A percentile compares a stretch with the other conserved stretches of the same genome.
Evolutionary conservation across 768 basidiomycete genomes (phyloP).

Genomic region (Auriscalpium orientale): DNA sequence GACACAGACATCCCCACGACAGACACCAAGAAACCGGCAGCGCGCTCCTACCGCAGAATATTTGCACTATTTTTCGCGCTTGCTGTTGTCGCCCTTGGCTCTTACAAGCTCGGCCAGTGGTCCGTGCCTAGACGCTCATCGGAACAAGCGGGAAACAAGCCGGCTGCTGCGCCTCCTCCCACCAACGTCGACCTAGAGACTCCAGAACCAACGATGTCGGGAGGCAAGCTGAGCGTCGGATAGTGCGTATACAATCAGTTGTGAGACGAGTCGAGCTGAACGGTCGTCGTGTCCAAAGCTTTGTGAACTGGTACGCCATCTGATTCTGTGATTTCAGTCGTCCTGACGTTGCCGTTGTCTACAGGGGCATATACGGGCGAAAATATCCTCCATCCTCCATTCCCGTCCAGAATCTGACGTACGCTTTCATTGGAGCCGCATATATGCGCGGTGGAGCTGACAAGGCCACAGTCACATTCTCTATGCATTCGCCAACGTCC

Average conservation of each 20-base stretch:
- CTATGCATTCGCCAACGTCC: slow-evolving; percentile 89
- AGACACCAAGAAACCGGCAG: neutral
- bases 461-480: slow-evolving; percentile 60
- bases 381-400: slow-evolving; percentile 85
- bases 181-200: neutral
- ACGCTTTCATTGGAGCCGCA: slow-evolving; percentile 20
- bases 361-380: slow-evolving; percentile 90
- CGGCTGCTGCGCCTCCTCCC: neutral
- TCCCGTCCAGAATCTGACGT: slow-evolving; percentile 83
- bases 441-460: slow-evolving; percentile 4
- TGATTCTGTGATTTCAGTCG: neutral
- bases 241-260: slow-evolving; percentile 47
- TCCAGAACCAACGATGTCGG: slow-evolving; percentile 24
- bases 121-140: slow-evolving; percentile 1
- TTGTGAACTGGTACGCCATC: slow-evolving; percentile 61
- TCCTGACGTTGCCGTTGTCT: neutral
- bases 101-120: slow-evolving; percentile 13
- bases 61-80: slow-evolving; percentile 1
- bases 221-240: slow-evolving; percentile 66
- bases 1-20: neutral
- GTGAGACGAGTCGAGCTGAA: slow-evolving; percentile 4
- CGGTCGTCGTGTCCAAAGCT: slow-evolving; percentile 33
- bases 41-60: neutral
- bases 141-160: neutral
- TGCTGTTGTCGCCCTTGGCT: slow-evolving; percentile 5